Base-by-base conservation (phyloP, 73 alveolate genomes). In the Stentor roeselii region DNA sequence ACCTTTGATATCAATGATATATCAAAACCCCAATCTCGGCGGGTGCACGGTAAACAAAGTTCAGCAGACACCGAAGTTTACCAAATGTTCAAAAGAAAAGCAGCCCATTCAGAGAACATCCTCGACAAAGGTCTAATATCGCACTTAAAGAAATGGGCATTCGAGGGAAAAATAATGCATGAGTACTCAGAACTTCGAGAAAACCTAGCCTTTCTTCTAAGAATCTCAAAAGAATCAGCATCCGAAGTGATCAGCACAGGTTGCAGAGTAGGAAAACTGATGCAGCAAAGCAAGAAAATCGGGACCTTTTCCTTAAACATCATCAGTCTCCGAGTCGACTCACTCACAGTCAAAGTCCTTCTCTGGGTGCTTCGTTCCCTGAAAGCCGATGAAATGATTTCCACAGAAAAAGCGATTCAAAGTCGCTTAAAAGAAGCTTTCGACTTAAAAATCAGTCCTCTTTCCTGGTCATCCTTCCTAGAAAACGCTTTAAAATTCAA, bases 391-490 rank as follows among this genome's bases (percentile, higher is more conserved):
- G 94, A 88, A 67, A 84, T 91, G 90, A 3, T 86, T 21, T 93
- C 96, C 0, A 88, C 75, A 35, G 96, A 91, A 80, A 84, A 86
- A 75, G 92, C 94, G 15, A 82, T 91, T 21, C 90, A 88, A 76
- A 78, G 90, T 40, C 58, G 96, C 39, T 59, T 88, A 1, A 91
- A 91, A 75, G 96, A 91, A 58, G 96, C 90, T 3, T 88, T 87
- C 59, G 93, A 87, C 60, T 58, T 89, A 11, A 91, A 91, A 82
- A 87, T 88, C 3, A 27, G 21, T 30, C n/a, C 21, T 3, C 6
- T 21, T 6, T 3, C 78, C 39, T 27, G 11, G 78, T 60, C 78
- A 60, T 21, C 34, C 30, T 27, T 60, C 39, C 34, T 4, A 14
- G 78, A 27, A 27, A 3, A 60, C 36, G 30, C 11, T 6, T 27